A percentile compares a stretch with the other conserved stretches of the same genome.
These are phyloP conservation scores for Vigna hirtella DNA, from an alignment of 306 rosid genomes.

Conservation along the genomic window DNA sequence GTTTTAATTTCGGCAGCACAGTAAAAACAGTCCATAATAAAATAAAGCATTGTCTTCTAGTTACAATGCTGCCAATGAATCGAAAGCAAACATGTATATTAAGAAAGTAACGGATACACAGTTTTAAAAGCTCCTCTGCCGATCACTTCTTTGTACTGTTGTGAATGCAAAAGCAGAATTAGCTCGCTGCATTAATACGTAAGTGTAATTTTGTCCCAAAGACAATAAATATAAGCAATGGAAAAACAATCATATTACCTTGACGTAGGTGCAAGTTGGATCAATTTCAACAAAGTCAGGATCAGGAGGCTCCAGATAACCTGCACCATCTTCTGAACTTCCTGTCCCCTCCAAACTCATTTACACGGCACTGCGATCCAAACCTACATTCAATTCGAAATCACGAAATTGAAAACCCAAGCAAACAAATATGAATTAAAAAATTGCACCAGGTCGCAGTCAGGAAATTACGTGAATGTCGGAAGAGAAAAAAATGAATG, in stretches of 20 bases:
- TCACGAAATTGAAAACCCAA: background rate
- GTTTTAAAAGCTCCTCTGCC: constrained; percentile 28
- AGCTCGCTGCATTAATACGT: constrained; percentile 2
- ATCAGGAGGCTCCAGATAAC: constrained; percentile 11
- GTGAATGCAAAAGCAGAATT: background rate
- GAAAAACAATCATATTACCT: background rate
- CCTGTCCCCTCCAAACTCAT: background rate
- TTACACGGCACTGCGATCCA: background rate
- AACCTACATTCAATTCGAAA: background rate
- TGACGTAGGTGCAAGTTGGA: background rate
- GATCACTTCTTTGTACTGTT: background rate
- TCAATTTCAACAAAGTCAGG: constrained; percentile 8
- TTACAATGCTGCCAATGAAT: background rate
- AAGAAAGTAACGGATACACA: constrained; percentile 4
- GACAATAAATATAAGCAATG: too few relatives aligned
- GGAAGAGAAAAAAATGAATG: background rate
- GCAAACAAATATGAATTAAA: background rate
- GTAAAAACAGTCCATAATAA: background rate
- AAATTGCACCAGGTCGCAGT: constrained; percentile 8
- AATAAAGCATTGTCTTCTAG: background rate
- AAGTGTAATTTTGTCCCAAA: background rate
- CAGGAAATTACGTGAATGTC: background rate
- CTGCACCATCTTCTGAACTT: background rate
- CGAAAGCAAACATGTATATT: background rate
- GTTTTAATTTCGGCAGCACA: background rate